Percentiles rank a stretch among this genome's conserved stretches.
These are phyloP conservation scores for Vanderwaltozyma yarrowii DNA, from an alignment of 805 yeast genomes.

Conservation along the genomic window DNA sequence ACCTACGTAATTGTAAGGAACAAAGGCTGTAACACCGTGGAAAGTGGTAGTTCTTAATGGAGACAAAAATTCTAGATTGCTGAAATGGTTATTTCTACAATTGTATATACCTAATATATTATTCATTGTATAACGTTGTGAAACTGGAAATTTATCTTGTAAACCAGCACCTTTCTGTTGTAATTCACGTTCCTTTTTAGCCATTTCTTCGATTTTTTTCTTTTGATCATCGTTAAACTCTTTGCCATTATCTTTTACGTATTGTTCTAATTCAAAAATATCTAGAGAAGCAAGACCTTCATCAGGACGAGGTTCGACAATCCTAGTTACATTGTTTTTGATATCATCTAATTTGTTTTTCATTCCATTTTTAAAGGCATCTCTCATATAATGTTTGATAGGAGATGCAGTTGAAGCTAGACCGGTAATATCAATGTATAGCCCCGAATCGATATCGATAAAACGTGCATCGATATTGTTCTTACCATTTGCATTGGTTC, in stretches of 20 bases:
- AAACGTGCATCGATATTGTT: slow-evolving; percentile 65
- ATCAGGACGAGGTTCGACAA: slow-evolving; percentile 15
- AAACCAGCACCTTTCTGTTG: slow-evolving; percentile 8
- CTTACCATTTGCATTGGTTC: slow-evolving; percentile 45
- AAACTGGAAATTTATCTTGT: slow-evolving; percentile 14
- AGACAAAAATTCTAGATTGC: slow-evolving; percentile 35
- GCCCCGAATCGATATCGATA: slow-evolving; percentile 59
- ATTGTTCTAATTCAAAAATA: slow-evolving; percentile 7
- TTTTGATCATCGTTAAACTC: slow-evolving; percentile 7
- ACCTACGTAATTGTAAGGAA: slow-evolving; percentile 39
- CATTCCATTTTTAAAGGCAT: neutral
- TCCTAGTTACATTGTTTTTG: slow-evolving; percentile 20
- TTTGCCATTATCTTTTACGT: slow-evolving; percentile 4
- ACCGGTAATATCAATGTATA: slow-evolving; percentile 64
- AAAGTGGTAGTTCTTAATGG: slow-evolving; percentile 45
- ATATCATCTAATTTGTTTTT: neutral
- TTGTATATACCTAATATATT: slow-evolving; percentile 32
- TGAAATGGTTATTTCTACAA: slow-evolving; percentile 55
- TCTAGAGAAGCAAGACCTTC: slow-evolving; percentile 3
- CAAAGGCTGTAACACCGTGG: slow-evolving; percentile 51
- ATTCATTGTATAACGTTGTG: slow-evolving; percentile 31
- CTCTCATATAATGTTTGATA: slow-evolving; percentile 9
- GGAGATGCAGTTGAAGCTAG: slow-evolving; percentile 36
- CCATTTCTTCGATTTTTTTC: slow-evolving; percentile 7
- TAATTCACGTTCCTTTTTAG: slow-evolving; percentile 8